Base-by-base conservation (phyloP, 176 grass and related monocot species). In the Secale cereale region DNA sequence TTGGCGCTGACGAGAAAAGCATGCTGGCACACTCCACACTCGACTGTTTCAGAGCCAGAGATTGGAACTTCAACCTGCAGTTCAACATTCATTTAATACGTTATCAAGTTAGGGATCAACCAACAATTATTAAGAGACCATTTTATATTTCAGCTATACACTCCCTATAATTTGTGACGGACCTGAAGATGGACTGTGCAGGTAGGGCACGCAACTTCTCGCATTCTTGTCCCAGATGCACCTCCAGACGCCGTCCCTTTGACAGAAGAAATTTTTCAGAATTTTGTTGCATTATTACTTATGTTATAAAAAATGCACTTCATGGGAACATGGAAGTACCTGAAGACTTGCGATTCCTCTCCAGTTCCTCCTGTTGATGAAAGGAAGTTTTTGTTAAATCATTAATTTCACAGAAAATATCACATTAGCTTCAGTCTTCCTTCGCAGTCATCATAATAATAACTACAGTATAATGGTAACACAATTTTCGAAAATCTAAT, bases 131-230 rank as follows among this genome's bases (percentile, higher is more conserved):
- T 19, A 60, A 36, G 30, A 45, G 41, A 76, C 33, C 14, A 12
- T 37, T 48, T 27, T 54, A 35, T 29, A 31, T 17, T 36, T 78
- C n/a, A 35, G 48, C 31, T 39, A 56, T 82, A 81, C 32, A 67
- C 5, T 10, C 43, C 10, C 40, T 59, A 52, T 65, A 45, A 15
- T 37, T 3, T 76, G 32, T 52, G 60, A 81, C 52, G 63, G 11
- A 99, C 97, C 97, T 99, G 94, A 91, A 99, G 97, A 89, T 99
- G 93, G n/a, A 99, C 97, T 0, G 97, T 99, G 90, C 97, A 99
- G 75, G 90, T 93, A 74, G 97, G 97, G 20, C 97, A 99, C 8
- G 91, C 97, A 29, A 99, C 97, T 88, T 99, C 97, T 48, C 90
- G 92, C 94, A 96, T 92, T 74, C 68, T 89, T 52, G 79, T 87